Base-by-base conservation (phyloP, 75 land plant species). In the Picea sitchensis region DNA sequence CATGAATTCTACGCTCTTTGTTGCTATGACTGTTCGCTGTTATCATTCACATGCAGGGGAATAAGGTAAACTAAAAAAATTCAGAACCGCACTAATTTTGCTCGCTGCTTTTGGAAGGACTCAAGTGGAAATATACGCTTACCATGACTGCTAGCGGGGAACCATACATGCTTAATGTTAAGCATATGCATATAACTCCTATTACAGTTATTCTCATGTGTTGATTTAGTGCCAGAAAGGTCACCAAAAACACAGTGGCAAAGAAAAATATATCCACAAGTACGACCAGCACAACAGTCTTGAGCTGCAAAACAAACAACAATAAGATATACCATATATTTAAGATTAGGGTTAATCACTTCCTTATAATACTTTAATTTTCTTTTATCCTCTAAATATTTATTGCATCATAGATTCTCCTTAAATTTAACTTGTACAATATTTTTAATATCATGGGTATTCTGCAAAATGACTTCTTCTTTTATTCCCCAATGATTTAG, bases 1-100 rank as follows among this genome's bases (percentile, higher is more conserved):
- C 96, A 94, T 92, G 88, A 65, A 94, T 84, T 93, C 89, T 67
- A 94, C 93, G 47, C 91, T 93, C 75, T 84, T 89, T 1, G 85
- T 91, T 73, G 68, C 77, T n/a, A 94, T 80, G 41, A 94, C 92
- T 5, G 68, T 87, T 65, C 80, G 83, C 97, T 94, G 93, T 61
- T 6, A 41, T 47, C 54, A 47, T 47, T 47, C 54, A 47, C 9
- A 47, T 47, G 1, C 9, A 47, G 54, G 54, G 8, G 3, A 23
- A 7, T 23, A 64, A 21, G 30, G 17, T 60, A 17, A 20, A 60
- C 61, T 12, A 58, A 18, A 59, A 59, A 59, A 59, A 18, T 18
- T 18, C 14, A 59, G 3, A 14, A 60, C 61, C 18, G 15, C 14
- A 59, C n/a, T 60, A 60, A 18, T 60, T 60, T 12, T 31, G 15